Percentiles rank a stretch among this genome's conserved stretches.
These are phyloP conservation scores for Smallanthus sonchifolius DNA, from an alignment of 129 eudicot genomes.

Conservation along the genomic window DNA sequence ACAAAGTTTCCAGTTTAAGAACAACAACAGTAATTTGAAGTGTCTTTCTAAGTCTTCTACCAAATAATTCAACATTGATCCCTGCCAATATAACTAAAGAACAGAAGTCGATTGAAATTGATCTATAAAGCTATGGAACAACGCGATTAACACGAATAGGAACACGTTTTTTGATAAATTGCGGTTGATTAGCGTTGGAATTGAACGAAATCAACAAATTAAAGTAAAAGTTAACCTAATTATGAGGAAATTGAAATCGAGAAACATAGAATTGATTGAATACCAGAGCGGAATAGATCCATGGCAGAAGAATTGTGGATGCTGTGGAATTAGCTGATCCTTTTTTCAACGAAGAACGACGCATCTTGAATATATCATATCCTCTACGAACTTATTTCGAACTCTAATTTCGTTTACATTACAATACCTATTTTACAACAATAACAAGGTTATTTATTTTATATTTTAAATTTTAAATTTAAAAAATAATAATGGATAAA, in stretches of 20 bases:
- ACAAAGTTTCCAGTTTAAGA: background rate
- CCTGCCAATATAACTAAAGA: background rate
- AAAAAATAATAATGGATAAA: too few relatives aligned
- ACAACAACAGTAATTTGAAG: background rate
- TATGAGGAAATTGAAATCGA: constrained; percentile 2
- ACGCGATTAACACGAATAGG: background rate
- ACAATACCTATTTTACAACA: too few relatives aligned
- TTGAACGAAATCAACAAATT: constrained; percentile 12
- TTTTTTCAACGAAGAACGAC: constrained; percentile 59
- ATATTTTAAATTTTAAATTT: too few relatives aligned
- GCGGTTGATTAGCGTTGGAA: background rate
- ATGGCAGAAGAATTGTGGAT: constrained; percentile 46
- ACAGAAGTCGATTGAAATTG: background rate
- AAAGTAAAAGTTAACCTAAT: constrained; percentile 1
- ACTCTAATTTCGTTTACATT: too few relatives aligned
- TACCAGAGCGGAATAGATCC: constrained; percentile 69
- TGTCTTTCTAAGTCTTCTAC: background rate
- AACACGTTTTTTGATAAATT: background rate
- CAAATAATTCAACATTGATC: background rate
- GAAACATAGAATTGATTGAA: background rate
- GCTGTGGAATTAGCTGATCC: constrained; percentile 40
- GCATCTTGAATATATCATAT: constrained; percentile 13
- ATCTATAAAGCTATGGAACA: background rate
- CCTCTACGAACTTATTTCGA: too few relatives aligned
- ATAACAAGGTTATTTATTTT: too few relatives aligned